Base-by-base conservation (phyloP, 352 stramenopile genomes). In the Saprolegnia parasitica region DNA sequence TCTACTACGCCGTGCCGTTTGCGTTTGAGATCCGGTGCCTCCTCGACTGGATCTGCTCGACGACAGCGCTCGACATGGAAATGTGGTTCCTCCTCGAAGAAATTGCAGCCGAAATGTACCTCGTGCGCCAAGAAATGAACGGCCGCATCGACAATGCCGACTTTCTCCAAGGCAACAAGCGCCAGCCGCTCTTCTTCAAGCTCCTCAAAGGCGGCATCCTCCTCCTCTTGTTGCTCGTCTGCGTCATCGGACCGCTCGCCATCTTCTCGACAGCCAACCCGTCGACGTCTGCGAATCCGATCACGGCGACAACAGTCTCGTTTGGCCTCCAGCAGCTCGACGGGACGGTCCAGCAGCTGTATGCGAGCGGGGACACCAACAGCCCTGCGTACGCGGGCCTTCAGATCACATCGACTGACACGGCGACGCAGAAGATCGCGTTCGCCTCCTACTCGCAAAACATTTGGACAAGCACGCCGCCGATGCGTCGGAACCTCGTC, bases 261-360 rank as follows among this genome's bases (percentile, higher is more conserved):
- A 79, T 95, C 35, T 95, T 95, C 72, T 94, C 86, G 56, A 93
- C 85, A 13, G 86, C 88, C 23, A 95, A 95, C 65, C 87, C 87
- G 10, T 91, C 83, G 66, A 95, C 87, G 39, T 83, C 73, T 5
- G 54, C 74, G 20, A 95, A 95, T 71, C 74, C 80, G 4, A 77
- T 93, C 50, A 92, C 74, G 32, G 58, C 85, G 5, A 81, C 81
- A 0, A 76, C 79, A 5, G 81, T 93, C 37, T 73, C 76, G 5
- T 89, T 95, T 65, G 87, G 87, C 5, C 81, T 95, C 35, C 77
- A 84, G 26, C 86, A 95, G 62, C 73, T 76, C 13, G 77, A 89
- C 64, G 85, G 84, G 11, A 94, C 84, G 5, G 76, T 93, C 39
- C 90, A 88, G 66, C 71, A 83, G 62, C 63, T 95, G 5, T 95